Conservation (phyloP, 768 basidiomycete genomes). For the Kwoniella sp. region DNA sequence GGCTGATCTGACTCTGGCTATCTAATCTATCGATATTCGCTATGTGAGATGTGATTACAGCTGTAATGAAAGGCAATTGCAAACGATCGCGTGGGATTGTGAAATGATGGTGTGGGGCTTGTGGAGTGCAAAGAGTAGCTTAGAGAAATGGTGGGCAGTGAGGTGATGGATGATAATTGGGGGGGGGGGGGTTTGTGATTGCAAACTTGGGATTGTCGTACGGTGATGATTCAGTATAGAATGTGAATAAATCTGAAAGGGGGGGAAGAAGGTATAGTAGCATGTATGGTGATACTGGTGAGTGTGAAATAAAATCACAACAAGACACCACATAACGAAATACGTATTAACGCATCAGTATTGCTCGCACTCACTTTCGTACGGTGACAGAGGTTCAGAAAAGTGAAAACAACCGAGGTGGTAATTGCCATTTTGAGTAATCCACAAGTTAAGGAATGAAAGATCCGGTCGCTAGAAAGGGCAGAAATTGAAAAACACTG, state of each 20-base stretch:
- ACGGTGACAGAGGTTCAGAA: too few species aligned
- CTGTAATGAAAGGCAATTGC: too few species aligned
- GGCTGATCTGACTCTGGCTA: neutral
- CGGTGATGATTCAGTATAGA: neutral
- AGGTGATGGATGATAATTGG: too few species aligned
- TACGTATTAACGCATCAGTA: too few species aligned
- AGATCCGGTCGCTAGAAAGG: too few species aligned
- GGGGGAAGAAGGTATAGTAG: neutral
- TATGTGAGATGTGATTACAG: neutral
- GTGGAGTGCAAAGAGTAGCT: neutral
- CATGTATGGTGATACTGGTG: too few species aligned
- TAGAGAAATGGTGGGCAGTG: too few species aligned
- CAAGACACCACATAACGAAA: neutral
- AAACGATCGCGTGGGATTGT: conserved; percentile 3
- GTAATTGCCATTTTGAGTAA: too few species aligned
- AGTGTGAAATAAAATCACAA: neutral
- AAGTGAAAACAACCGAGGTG: too few species aligned
- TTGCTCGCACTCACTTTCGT: too few species aligned
- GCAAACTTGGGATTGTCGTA: neutral
- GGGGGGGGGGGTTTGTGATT: neutral
- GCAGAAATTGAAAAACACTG: too few species aligned
- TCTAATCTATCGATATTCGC: neutral
- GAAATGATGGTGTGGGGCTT: neutral
- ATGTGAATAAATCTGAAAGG: neutral
- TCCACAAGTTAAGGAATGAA: too few species aligned